Base-by-base conservation (phyloP, 208 protist genomes). In the Trypanosoma vivax region DNA sequence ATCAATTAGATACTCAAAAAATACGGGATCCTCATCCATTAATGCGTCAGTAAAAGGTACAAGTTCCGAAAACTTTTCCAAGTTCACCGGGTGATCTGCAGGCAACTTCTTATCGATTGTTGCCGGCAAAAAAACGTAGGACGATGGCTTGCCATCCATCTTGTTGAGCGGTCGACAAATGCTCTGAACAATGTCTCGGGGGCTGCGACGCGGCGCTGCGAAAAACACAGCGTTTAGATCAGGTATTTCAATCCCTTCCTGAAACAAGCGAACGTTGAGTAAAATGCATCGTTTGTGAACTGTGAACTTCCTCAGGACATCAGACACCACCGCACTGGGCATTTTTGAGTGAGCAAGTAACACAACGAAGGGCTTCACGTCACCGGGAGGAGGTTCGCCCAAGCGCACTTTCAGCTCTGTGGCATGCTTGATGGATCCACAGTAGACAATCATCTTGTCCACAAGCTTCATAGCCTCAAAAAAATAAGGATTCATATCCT, bases 1-100 rank as follows among this genome's bases (percentile, higher is more conserved):
- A 60, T 89, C 81, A 40, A 89, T 82, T 60, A 89, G 76, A 66
- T 89, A 85, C 58, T 89, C 81, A 45, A 81, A 89, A 2, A 89
- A 54, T 14, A 58, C 63, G 23, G 81, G 81, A 56, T 89, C 81
- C 50, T 89, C 81, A 63, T 89, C 81, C 81, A 89, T 89, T 31
- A 89, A 72, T 2, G 81, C 81, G 39, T 89, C 81, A 0, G 81
- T 85, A 62, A 89, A 89, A 19, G 81, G 81, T 13, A 89, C 60
- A 27, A 89, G 69, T 13, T 76, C 85, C 16, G 77, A 76, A 55
- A 83, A 89, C 50, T 70, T 78, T 31, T 80, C 49, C 29, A 89
- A 55, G 55, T 89, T 89, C 43, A 85, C 80, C 6, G 77, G 73
- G 50, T 89, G 58, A 49, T 70, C 64, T 16, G 70, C 72, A 9